phyloP scores from a whole-genome alignment of 1,284 basidiomycete species.

The Cryptococcus maquisensis region DNA sequence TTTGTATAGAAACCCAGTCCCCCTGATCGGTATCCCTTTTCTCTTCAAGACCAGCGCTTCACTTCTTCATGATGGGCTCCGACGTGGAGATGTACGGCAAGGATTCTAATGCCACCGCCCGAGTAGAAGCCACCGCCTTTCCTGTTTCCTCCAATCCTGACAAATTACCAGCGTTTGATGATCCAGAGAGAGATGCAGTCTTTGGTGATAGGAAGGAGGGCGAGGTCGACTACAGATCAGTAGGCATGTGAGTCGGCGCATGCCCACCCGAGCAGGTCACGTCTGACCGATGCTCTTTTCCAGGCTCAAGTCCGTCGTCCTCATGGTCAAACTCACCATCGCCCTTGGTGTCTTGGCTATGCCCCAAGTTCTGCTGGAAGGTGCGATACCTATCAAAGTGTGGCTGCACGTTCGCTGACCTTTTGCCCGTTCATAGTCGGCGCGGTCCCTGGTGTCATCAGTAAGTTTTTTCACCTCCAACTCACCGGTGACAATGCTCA shows the following conservation, averaged over 20 bases:
- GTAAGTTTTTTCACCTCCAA: slow-evolving; percentile 8
- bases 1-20: too few relatives aligned
- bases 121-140: not conserved
- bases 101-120: not conserved
- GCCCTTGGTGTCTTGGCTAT: slow-evolving; percentile 38
- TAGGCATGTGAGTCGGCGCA: slow-evolving; percentile 40
- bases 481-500: not conserved
- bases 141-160: not conserved
- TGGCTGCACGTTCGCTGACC: not conserved
- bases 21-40: too few relatives aligned
- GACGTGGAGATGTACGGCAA: slow-evolving; percentile 1
- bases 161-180: slow-evolving; percentile 10
- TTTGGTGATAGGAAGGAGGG: slow-evolving; percentile 32
- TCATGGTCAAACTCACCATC: slow-evolving; percentile 38
- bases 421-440: slow-evolving; percentile 15
- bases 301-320: slow-evolving; percentile 33
- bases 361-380: slow-evolving; percentile 20
- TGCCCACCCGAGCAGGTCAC: not conserved
- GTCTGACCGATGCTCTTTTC: not conserved
- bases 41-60: too few relatives aligned
- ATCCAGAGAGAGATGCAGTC: slow-evolving; percentile 28
- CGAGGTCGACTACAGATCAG: slow-evolving; percentile 32
- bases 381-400: not conserved
- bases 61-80: not conserved
- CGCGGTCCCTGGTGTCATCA: slow-evolving; percentile 31